Conservation (phyloP, 2,329 filamentous ascomycete species). For the Arthrobotrys conoides region DNA sequence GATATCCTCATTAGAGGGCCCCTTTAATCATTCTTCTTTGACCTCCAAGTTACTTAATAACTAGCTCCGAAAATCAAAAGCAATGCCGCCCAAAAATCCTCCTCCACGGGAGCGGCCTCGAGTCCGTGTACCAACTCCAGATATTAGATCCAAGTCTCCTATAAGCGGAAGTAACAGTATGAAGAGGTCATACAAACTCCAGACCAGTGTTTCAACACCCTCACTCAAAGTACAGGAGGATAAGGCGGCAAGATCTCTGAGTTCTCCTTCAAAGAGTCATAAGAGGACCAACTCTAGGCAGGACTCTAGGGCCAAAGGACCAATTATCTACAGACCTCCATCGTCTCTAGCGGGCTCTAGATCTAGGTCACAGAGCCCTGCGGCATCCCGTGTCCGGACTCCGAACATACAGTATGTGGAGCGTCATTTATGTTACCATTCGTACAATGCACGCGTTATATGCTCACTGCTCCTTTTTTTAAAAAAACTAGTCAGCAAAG, state of each 20-base stretch:
- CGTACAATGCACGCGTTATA: too few relatives aligned
- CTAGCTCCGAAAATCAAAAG: neutral
- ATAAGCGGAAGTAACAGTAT: too few relatives aligned
- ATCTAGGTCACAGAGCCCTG: conserved; percentile 3
- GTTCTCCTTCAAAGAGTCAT: neutral
- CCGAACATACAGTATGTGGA: conserved; percentile 4
- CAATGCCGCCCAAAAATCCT: neutral
- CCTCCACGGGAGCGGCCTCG: neutral
- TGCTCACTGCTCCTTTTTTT: neutral
- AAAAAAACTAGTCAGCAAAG: neutral
- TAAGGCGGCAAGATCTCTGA: neutral
- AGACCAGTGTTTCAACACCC: neutral
- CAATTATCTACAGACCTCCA: conserved; percentile 11
- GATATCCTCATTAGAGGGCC: too few relatives aligned
- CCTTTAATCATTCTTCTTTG: neutral
- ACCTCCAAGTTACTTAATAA: neutral
- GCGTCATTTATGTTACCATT: too few relatives aligned
- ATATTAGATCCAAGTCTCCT: neutral
- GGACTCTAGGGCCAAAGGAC: neutral
- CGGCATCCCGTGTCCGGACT: neutral
- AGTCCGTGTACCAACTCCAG: neutral
- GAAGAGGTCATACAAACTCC: neutral
- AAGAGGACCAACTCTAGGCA: neutral
- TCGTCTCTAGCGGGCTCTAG: conserved; percentile 38
- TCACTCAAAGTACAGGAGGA: neutral